These are phyloP conservation scores for Monosporascus sp. DNA, from an alignment of 2,329 filamentous ascomycete species.

Conservation along the genomic window DNA sequence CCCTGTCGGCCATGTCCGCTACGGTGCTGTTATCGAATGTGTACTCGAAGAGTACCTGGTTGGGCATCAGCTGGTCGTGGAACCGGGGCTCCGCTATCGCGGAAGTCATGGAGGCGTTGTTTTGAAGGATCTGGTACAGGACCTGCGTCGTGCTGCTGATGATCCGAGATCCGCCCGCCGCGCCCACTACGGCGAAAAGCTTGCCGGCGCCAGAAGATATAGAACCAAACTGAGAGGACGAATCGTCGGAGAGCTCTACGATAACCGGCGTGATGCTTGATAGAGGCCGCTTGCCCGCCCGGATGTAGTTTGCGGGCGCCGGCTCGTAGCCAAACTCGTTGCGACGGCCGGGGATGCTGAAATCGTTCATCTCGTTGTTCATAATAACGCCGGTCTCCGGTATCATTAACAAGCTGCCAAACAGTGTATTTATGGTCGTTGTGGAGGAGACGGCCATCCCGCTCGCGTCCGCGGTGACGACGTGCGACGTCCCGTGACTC, in stretches of 20 bases:
- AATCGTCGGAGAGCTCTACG: conserved; percentile 47
- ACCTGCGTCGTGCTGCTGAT: conserved; percentile 74
- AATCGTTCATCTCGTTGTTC: conserved; percentile 71
- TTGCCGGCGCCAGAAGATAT: conserved; percentile 37
- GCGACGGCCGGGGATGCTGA: conserved; percentile 70
- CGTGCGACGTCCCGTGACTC: conserved; percentile 68
- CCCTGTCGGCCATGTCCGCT: conserved; percentile 55
- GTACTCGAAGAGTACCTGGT: conserved; percentile 62
- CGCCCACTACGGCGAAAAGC: conserved; percentile 66
- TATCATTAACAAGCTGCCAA: conserved; percentile 73
- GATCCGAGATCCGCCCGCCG: conserved; percentile 78
- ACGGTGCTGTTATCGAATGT: conserved; percentile 61
- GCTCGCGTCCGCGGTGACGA: conserved; percentile 64
- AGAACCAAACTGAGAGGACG: not conserved
- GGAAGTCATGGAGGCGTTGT: conserved; percentile 49
- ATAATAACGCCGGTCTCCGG: conserved; percentile 79
- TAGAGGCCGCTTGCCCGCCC: conserved; percentile 73
- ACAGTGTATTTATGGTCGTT: conserved; percentile 83
- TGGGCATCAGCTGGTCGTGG: conserved; percentile 79
- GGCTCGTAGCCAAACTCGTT: conserved; percentile 87
- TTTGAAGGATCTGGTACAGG: conserved; percentile 67
- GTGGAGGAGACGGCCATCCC: conserved; percentile 78
- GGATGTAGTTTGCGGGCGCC: conserved; percentile 73
- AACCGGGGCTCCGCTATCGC: conserved; percentile 64
- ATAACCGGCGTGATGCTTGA: conserved; percentile 80